phyloP scores from a whole-genome alignment of 2,329 filamentous ascomycete species.

The Microascus cirrosus region DNA sequence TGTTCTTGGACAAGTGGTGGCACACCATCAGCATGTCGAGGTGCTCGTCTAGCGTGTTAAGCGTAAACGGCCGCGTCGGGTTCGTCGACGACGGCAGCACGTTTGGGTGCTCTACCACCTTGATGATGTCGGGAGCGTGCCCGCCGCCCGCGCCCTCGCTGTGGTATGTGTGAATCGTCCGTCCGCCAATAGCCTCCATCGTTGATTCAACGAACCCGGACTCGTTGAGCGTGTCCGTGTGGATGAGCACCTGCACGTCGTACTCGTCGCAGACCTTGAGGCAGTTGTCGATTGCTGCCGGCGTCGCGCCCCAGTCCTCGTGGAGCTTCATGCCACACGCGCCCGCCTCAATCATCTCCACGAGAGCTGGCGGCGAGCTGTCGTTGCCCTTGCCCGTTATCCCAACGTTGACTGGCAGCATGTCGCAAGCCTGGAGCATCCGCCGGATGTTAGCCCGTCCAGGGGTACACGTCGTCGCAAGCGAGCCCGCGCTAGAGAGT shows the following conservation, averaged over 20 bases:
- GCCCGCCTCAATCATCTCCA: conserved; percentile 72
- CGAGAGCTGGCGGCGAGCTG: conserved; percentile 54
- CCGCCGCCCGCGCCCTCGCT: conserved; percentile 92
- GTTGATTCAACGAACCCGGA: conserved; percentile 95
- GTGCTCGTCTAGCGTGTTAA: conserved; percentile 91
- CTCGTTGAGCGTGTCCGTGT: conserved; percentile 94
- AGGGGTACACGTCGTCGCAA: conserved; percentile 88
- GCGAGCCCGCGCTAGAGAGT: conserved; percentile 62
- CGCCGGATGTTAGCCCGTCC: conserved; percentile 71
- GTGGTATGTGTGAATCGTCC: conserved; percentile 93
- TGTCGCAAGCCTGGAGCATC: conserved; percentile 83
- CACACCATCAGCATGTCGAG: conserved; percentile 98
- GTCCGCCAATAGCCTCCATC: conserved; percentile 70
- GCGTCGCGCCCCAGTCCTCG: conserved; percentile 91
- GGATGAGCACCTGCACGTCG: conserved; percentile 87
- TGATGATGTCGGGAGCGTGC: conserved; percentile 93
- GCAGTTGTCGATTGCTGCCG: conserved; percentile 82
- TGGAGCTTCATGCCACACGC: conserved; percentile 88
- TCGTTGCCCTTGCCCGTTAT: conserved; percentile 95
- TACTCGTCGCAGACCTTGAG: conserved; percentile 78
- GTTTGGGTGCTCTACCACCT: conserved; percentile 77
- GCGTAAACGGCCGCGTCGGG: conserved; percentile 80
- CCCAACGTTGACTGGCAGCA: conserved; percentile 73
- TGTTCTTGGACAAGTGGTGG: conserved; percentile 85
- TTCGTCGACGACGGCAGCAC: conserved; percentile 88